Evolutionary conservation across 441 rosid species (phyloP), one percentile per base, ranked within the genome.

Genomic region (Syzygium syzygioides): DNA sequence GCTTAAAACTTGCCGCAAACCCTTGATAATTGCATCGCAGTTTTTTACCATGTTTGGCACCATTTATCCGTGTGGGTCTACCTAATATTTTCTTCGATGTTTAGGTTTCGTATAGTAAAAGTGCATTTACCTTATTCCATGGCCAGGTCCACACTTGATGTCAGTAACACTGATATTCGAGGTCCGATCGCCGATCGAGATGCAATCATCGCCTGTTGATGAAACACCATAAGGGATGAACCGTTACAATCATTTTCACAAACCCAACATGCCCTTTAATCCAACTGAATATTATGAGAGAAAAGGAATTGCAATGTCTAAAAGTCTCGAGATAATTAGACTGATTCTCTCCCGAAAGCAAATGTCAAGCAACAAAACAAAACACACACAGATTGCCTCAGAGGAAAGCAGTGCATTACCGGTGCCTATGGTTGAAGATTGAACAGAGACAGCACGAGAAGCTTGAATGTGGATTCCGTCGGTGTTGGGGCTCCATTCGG

Each of bases 401-500:
- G 5, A 45, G 20, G 83, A 71, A 14, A 71, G 83, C n/a, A 14
- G 11, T 71, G 52, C 52, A 3, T 25, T 10, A 4, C 55, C 86
- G 48, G 66, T 55, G 45, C 87, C 87, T 20, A 85, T 85, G 66
- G 14, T n/a, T 7, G 50, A 54, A 55, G 15, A 19, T 14, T 26
- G 19, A 45, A 88, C 7, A 5, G 57, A 4, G 50, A 88, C 64
- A 1, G 26, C 80, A 25, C 52, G 52, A 17, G 83, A 88, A 37
- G 37, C 80, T 19, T 85, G 84, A 7, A 88, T 32, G 87, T 88
- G 87, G 59, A 88, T 85, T 52, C 89, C 89, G 52, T 88, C 87
- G 0, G 89, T 88, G 86, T 88, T 88, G n/a, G 87, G 89, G 84
- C 89, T 88, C 55, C 25, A 23, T 6, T 55, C 62, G 1, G 89